phyloP scores from a whole-genome alignment of 2,329 filamentous ascomycete species.

The Fusarium clavum region DNA sequence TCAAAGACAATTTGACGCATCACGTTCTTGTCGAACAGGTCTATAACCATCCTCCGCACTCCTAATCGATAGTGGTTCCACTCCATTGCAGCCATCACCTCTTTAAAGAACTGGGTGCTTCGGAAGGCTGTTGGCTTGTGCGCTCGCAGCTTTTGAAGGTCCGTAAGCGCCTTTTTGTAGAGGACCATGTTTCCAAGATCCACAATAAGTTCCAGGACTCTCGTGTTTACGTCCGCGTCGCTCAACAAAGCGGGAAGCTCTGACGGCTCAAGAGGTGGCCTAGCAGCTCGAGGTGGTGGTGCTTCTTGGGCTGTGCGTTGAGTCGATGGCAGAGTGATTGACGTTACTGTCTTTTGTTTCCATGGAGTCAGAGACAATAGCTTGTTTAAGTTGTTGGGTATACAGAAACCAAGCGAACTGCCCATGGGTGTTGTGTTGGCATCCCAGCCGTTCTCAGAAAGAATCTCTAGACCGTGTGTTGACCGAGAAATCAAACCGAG shows the following conservation, averaged over 20 bases:
- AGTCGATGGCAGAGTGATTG: constrained; percentile 60
- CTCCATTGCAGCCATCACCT: constrained; percentile 86
- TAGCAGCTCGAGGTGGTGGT: constrained; percentile 56
- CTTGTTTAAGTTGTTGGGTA: constrained; percentile 81
- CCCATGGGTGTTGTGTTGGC: constrained; percentile 87
- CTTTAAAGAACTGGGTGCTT: constrained; percentile 82
- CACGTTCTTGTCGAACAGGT: constrained; percentile 92
- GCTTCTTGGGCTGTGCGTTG: constrained; percentile 65
- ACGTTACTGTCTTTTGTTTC: constrained; percentile 63
- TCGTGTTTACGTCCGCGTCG: constrained; percentile 75
- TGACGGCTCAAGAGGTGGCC: constrained; percentile 58
- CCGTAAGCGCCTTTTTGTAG: constrained; percentile 85
- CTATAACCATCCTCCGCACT: constrained; percentile 89
- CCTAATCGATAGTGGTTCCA: constrained; percentile 89
- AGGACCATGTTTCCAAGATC: constrained; percentile 94
- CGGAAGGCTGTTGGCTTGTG: constrained; percentile 81
- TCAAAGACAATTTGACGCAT: constrained; percentile 86
- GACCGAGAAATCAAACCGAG: constrained; percentile 92
- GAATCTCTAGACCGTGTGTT: constrained; percentile 89
- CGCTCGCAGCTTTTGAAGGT: constrained; percentile 82
- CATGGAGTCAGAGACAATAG: constrained; percentile 78
- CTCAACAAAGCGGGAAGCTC: constrained; percentile 60
- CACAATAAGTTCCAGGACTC: constrained; percentile 85
- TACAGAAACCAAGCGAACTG: constrained; percentile 85
- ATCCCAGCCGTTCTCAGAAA: constrained; percentile 92